These are phyloP conservation scores for Nicotiana undulata DNA, from an alignment of 257 asterid species.

Conservation along the genomic window DNA sequence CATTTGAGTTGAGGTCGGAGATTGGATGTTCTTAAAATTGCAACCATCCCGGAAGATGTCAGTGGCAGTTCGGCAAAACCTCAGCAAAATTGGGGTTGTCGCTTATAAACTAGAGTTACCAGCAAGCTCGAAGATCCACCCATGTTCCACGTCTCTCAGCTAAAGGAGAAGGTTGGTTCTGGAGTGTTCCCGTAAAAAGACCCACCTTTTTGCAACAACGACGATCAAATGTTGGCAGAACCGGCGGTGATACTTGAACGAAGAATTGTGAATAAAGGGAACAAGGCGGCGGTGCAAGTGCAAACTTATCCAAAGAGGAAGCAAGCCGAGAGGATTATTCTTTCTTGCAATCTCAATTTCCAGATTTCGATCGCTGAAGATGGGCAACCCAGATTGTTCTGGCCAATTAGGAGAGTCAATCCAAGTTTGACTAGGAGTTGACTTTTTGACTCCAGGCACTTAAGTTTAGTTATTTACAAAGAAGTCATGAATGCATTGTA, in stretches of 20 bases:
- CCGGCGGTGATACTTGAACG: background rate
- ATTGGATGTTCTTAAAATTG: background rate
- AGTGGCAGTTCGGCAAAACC: background rate
- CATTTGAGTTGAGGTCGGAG: background rate
- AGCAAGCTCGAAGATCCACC: background rate
- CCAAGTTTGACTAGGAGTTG: too few relatives aligned
- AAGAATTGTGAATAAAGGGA: background rate
- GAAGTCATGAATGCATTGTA: too few relatives aligned
- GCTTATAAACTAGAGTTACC: background rate
- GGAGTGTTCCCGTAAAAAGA: background rate
- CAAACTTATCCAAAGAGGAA: background rate
- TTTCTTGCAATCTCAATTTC: background rate
- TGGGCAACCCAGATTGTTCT: too few relatives aligned
- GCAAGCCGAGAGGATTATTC: background rate
- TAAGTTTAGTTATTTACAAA: too few relatives aligned
- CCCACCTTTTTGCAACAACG: background rate
- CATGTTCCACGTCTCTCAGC: background rate
- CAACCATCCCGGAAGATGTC: background rate
- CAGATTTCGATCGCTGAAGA: background rate
- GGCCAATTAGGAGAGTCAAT: too few relatives aligned
- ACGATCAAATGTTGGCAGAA: background rate
- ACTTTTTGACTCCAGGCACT: too few relatives aligned
- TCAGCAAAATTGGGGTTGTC: background rate
- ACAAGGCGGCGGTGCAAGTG: background rate
- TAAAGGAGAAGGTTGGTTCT: background rate